Conservation (phyloP, 192 early-diverging fungal genomes). For the Hyaloraphidium curvatum region DNA sequence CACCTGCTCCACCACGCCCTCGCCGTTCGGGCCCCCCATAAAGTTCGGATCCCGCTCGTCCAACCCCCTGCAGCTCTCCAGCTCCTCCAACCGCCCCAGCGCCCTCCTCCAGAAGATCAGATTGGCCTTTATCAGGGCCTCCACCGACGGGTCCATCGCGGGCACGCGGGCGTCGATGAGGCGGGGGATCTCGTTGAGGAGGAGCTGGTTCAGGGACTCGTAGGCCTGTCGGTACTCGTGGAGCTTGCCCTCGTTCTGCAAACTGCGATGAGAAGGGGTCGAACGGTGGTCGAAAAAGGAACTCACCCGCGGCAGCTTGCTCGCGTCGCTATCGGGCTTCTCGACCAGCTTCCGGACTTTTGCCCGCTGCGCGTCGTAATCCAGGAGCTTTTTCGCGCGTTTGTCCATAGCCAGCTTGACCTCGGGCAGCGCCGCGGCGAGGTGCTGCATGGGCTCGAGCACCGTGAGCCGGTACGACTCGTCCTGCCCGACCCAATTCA, state of each 20-base stretch:
- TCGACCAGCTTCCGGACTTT: slow-evolving; percentile 65
- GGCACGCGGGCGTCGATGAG: slow-evolving; percentile 73
- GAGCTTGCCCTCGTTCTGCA: slow-evolving; percentile 62
- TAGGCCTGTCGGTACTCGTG: slow-evolving; percentile 55
- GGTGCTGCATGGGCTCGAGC: slow-evolving; percentile 71
- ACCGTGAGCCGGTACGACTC: slow-evolving; percentile 69
- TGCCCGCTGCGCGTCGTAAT: slow-evolving; percentile 61
- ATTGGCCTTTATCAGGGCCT: slow-evolving; percentile 86
- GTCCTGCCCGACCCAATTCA: slow-evolving; percentile 24
- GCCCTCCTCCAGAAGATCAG: slow-evolving; percentile 75
- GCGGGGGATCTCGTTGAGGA: slow-evolving; percentile 74
- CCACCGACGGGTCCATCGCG: slow-evolving; percentile 87
- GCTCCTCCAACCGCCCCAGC: slow-evolving; percentile 45
- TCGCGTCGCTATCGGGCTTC: slow-evolving; percentile 53
- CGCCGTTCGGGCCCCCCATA: background rate
- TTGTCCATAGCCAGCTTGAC: slow-evolving; percentile 83
- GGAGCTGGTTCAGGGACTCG: slow-evolving; percentile 57
- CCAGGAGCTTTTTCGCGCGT: slow-evolving; percentile 68
- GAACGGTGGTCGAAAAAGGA: too few relatives aligned
- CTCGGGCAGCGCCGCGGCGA: slow-evolving; percentile 67
- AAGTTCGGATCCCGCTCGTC: background rate
- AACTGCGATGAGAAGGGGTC: background rate
- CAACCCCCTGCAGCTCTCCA: slow-evolving; percentile 9
- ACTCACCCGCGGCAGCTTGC: slow-evolving; percentile 33
- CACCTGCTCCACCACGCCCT: slow-evolving; percentile 2